Conservation (phyloP, 192 early-diverging fungal species). For the Gryganskiella cystojenkinii region DNA sequence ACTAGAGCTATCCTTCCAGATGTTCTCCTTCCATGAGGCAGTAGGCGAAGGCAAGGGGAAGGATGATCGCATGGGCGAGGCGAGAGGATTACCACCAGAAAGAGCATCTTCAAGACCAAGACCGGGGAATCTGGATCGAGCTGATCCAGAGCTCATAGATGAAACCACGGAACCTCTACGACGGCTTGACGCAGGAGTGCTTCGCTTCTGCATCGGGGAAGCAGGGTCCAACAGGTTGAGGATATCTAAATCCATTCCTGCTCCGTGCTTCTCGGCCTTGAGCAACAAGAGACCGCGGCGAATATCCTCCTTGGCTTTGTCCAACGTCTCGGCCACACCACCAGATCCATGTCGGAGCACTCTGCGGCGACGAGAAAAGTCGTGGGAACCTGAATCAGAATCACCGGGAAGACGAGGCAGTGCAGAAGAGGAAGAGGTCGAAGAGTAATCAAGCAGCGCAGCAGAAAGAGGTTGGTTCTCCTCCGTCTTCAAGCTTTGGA, state of each 20-base stretch:
- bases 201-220: conserved; percentile 12
- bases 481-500: conserved; percentile 48
- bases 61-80: conserved; percentile 37
- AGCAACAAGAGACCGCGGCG: conserved; percentile 48
- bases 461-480: conserved; percentile 47
- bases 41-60: conserved; percentile 35
- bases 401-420: conserved; percentile 24
- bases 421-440: conserved; percentile 27
- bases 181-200: conserved; percentile 30
- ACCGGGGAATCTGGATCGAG: conserved; percentile 39
- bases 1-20: conserved; percentile 4
- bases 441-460: conserved; percentile 27
- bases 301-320: conserved; percentile 58
- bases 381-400: conserved; percentile 32
- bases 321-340: conserved; percentile 36
- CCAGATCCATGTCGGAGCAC: conserved; percentile 35
- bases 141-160: conserved; percentile 39
- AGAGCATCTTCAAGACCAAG: conserved; percentile 29
- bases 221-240: conserved; percentile 43
- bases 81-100: conserved; percentile 19
- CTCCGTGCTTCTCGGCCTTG: conserved; percentile 53
- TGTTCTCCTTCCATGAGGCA: conserved; percentile 31
- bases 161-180: conserved; percentile 41
- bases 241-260: conserved; percentile 51
- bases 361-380: conserved; percentile 47